Conservation (phyloP, 2,329 filamentous ascomycete genomes). For the Cladosporium oxysporum region DNA sequence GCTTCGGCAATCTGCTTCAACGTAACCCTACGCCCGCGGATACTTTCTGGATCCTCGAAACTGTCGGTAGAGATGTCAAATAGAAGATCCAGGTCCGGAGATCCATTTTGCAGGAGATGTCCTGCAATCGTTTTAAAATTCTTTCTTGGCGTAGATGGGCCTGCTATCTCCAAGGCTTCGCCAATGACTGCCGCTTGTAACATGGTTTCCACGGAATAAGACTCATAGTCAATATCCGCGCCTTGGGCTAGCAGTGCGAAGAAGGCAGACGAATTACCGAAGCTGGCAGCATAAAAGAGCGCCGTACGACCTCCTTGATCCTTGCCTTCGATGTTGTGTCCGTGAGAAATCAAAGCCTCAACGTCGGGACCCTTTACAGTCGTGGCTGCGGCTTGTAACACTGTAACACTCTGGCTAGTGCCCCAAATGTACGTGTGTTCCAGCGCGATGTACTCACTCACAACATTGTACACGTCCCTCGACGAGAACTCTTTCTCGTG, state of each 20-base stretch:
- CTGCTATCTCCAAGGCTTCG: not conserved
- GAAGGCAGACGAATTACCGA: not conserved
- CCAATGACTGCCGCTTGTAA: not conserved
- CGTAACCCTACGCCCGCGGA: not conserved
- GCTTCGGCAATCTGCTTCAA: not conserved
- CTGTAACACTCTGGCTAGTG: not conserved
- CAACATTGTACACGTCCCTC: not conserved
- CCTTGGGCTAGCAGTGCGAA: not conserved
- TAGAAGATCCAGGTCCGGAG: not conserved
- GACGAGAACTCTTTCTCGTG: not conserved
- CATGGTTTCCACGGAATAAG: not conserved
- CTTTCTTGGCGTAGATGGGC: accelerated
- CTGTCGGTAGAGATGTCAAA: too few species aligned
- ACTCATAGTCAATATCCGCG: not conserved
- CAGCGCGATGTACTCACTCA: not conserved
- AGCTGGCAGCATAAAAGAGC: not conserved
- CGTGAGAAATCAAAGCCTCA: not conserved
- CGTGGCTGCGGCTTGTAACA: not conserved
- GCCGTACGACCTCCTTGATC: not conserved
- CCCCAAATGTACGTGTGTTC: not conserved
- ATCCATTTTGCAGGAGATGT: not conserved
- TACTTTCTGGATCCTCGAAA: not conserved
- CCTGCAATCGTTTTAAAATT: not conserved
- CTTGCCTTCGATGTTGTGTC: not conserved
- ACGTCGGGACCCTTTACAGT: not conserved